Evolutionary conservation across 2,329 filamentous ascomycete genomes (phyloP), one percentile per base, ranked within the genome.

Genomic region (Penicillium sp.): DNA sequence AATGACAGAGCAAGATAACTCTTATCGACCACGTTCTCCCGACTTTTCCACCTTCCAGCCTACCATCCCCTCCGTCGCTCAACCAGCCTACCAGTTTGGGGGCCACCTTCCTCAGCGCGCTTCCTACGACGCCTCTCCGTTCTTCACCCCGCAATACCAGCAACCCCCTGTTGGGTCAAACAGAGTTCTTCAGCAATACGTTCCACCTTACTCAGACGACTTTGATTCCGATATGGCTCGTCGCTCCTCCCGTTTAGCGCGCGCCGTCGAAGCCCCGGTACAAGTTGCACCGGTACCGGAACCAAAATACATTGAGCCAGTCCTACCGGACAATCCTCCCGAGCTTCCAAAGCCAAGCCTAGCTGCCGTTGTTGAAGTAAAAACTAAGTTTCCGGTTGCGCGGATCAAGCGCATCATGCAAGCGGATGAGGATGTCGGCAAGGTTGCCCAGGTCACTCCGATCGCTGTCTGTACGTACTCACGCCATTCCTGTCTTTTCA

Each of bases 381-480:
- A 88, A 78, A 98, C 94, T 38, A 97, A 97, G 73, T 99, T 99
- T 73, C 95, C 95, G 1, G 96, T 96, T 35, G 95, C 95, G 15
- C 87, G 95, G 65, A 99, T 99, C 82, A 99, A 99, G 84, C 89
- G 95, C 56, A 98, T 99, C 72, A 98, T 99, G 95, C 95, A 99
- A 80, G 94, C 94, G 11, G 95, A 99, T 73, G 95, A 99, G 74
- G 95, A 99, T 76, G 93, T 99, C 0, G 95, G 95, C 65, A 99
- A 99, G 80, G 95, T 99, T 9, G 93, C 95, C 4, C 95, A 99
- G 78, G 95, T 98, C 64, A 97, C 95, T 0, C 94, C 94, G 17
- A 96, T 97, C 60, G 95, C 94, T 29, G 94, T 98, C 49, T 88
- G 87, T 88, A 84, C 73, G 86, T 77, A 13, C 67, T 29, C 13